phyloP scores from a whole-genome alignment of 768 basidiomycete genomes.

The Russula emetica region DNA sequence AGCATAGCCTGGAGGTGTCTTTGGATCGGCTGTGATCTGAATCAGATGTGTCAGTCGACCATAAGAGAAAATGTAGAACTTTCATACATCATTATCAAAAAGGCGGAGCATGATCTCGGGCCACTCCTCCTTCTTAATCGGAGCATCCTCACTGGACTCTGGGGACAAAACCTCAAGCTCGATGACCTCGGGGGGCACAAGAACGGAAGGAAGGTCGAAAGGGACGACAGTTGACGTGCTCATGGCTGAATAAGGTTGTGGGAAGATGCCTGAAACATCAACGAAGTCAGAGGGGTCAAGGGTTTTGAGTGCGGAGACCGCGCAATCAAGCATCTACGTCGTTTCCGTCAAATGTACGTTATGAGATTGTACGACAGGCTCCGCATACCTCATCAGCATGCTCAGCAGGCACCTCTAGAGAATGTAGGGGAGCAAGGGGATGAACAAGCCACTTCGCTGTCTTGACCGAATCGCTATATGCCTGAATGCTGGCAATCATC shows the following conservation, averaged over 20 bases:
- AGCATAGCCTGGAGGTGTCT: conserved; percentile 71
- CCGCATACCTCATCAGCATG: conserved; percentile 57
- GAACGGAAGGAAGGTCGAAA: conserved; percentile 69
- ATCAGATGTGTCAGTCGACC: conserved; percentile 7
- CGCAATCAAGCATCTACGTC: conserved; percentile 66
- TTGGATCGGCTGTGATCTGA: conserved; percentile 74
- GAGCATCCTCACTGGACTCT: conserved; percentile 66
- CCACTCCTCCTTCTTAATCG: conserved; percentile 79
- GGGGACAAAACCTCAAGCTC: conserved; percentile 69
- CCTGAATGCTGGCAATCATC: conserved; percentile 67
- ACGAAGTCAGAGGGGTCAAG: conserved; percentile 60
- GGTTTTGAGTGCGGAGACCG: conserved; percentile 56
- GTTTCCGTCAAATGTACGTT: background rate
- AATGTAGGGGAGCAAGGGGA: conserved; percentile 53
- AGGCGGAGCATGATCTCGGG: conserved; percentile 64
- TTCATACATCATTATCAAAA: conserved; percentile 54
- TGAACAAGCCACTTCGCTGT: conserved; percentile 63
- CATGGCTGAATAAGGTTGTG: conserved; percentile 59
- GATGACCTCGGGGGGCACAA: conserved; percentile 85
- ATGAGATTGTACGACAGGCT: conserved; percentile 4
- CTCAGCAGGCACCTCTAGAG: conserved; percentile 41
- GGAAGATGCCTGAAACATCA: conserved; percentile 52
- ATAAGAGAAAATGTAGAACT: background rate
- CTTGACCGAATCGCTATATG: conserved; percentile 59
- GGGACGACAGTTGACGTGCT: conserved; percentile 43